Evolutionary conservation across 2,329 filamentous ascomycete species (phyloP).

Genomic region (Neophaeococcomyces aloes): DNA sequence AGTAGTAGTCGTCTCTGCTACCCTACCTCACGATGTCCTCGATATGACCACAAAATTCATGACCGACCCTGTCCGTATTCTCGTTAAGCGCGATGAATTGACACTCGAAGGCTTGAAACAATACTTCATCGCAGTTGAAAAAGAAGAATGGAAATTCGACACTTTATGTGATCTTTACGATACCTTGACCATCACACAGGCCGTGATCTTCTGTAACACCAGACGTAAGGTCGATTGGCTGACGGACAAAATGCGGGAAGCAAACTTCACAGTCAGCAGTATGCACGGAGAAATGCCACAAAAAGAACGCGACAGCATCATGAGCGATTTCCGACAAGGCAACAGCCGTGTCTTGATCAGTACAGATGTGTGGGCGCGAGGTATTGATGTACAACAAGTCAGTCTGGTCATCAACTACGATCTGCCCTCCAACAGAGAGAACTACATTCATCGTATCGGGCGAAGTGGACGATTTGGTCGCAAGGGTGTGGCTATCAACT

Average conservation of each 20-base stretch:
- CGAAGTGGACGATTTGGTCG: constrained; percentile 89
- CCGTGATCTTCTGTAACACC: constrained; percentile 99
- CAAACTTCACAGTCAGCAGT: constrained; percentile 94
- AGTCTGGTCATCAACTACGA: constrained; percentile 99
- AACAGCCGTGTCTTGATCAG: constrained; percentile 94
- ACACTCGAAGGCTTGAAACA: constrained; percentile 96
- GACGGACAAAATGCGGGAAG: constrained; percentile 97
- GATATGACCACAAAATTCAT: constrained; percentile 99
- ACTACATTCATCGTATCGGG: constrained; percentile 98
- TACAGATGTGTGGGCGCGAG: constrained; percentile 94
- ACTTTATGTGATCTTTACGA: constrained; percentile 98
- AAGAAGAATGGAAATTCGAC: constrained; percentile 99
- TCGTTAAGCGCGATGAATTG: constrained; percentile 97
- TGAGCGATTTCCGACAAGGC: constrained; percentile 96
- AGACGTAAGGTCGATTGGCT: constrained; percentile 98
- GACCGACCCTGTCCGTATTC: constrained; percentile 91
- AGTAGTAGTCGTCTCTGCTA: constrained; percentile 95
- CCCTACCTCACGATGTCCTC: constrained; percentile 91
- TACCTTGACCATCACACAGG: constrained; percentile 95
- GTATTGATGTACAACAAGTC: constrained; percentile 98
- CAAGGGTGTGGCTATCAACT: constrained; percentile 99
- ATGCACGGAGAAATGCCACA: constrained; percentile 99
- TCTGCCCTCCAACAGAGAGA: constrained; percentile 94
- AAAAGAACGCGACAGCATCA: constrained; percentile 95
- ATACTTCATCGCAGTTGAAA: constrained; percentile 98